Percentiles rank a stretch among this genome's conserved stretches.
Conservation (phyloP, 1,139 yeast genomes). For the Geotrichum carabidarum region DNA sequence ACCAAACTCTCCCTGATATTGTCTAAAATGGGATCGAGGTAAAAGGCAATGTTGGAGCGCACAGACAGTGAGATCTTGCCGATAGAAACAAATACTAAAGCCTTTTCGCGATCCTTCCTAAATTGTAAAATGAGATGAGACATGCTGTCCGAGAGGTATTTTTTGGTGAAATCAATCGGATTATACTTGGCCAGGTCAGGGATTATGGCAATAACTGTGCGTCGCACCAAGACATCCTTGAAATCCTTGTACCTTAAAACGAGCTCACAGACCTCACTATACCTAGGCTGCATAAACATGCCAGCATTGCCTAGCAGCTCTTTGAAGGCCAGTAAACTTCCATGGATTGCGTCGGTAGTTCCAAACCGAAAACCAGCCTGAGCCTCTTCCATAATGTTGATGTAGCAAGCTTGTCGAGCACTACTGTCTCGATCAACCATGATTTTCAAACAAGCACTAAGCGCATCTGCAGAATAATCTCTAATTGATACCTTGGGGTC, state of each 20-base stretch:
- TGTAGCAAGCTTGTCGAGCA: conserved; percentile 69
- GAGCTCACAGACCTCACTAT: conserved; percentile 73
- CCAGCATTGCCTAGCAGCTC: conserved; percentile 66
- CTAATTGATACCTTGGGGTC: conserved; percentile 73
- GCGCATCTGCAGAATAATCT: conserved; percentile 76
- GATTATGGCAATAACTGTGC: conserved; percentile 74
- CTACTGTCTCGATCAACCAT: conserved; percentile 72
- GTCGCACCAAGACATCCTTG: conserved; percentile 67
- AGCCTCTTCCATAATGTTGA: conserved; percentile 60
- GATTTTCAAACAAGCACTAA: conserved; percentile 71
- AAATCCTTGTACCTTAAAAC: conserved; percentile 72
- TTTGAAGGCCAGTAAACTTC: conserved; percentile 74
- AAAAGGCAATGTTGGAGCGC: conserved; percentile 80
- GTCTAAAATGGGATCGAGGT: conserved; percentile 78
- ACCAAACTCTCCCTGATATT: conserved; percentile 78
- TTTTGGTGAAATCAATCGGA: conserved; percentile 69
- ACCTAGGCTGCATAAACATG: conserved; percentile 62
- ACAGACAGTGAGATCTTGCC: conserved; percentile 84
- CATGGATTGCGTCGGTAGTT: conserved; percentile 69
- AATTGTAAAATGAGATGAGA: conserved; percentile 73
- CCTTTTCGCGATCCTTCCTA: conserved; percentile 70
- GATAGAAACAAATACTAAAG: conserved; percentile 72
- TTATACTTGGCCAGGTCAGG: conserved; percentile 81
- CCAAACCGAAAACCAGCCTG: conserved; percentile 39
- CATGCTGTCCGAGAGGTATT: conserved; percentile 75